phyloP scores from a whole-genome alignment of 2,329 filamentous ascomycete genomes.

The Colletotrichum kahawae region DNA sequence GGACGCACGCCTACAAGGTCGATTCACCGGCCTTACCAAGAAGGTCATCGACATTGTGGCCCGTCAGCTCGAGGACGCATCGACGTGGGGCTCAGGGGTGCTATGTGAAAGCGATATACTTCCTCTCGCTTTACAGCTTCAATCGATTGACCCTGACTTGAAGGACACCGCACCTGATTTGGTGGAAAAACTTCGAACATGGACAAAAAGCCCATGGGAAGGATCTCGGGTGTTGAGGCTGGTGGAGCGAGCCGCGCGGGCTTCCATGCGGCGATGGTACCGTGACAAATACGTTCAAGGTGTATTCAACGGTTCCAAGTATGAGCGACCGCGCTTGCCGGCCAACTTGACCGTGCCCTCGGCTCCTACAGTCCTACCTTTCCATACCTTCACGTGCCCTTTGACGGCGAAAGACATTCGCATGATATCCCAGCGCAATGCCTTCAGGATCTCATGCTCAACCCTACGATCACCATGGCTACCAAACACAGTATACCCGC shows the following conservation, averaged over 20 bases:
- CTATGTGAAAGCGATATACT: constrained; percentile 62
- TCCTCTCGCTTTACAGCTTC: constrained; percentile 53
- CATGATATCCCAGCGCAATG: constrained; percentile 93
- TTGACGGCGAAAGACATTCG: constrained; percentile 90
- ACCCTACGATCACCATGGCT: constrained; percentile 90
- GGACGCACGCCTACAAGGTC: constrained; percentile 68
- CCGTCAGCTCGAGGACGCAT: constrained; percentile 85
- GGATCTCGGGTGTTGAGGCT: constrained; percentile 84
- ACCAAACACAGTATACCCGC: constrained; percentile 78
- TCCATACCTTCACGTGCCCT: constrained; percentile 97
- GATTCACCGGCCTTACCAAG: constrained; percentile 81
- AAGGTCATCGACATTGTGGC: constrained; percentile 90
- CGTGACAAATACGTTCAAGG: constrained; percentile 75
- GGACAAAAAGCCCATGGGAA: constrained; percentile 84
- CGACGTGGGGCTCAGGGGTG: constrained; percentile 80
- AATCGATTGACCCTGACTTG: constrained; percentile 39
- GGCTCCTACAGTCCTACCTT: constrained; percentile 92
- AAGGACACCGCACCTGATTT: constrained; percentile 40
- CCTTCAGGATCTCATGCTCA: constrained; percentile 88
- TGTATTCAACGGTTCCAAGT: constrained; percentile 62
- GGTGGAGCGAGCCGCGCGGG: constrained; percentile 81
- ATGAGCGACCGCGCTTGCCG: constrained; percentile 77
- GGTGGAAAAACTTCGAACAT: constrained; percentile 51
- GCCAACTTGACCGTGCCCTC: constrained; percentile 76
- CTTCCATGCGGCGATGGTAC: constrained; percentile 86